These are phyloP conservation scores for Rhizophagus prolifer DNA, from an alignment of 192 early-diverging fungal species.

Conservation along the genomic window DNA sequence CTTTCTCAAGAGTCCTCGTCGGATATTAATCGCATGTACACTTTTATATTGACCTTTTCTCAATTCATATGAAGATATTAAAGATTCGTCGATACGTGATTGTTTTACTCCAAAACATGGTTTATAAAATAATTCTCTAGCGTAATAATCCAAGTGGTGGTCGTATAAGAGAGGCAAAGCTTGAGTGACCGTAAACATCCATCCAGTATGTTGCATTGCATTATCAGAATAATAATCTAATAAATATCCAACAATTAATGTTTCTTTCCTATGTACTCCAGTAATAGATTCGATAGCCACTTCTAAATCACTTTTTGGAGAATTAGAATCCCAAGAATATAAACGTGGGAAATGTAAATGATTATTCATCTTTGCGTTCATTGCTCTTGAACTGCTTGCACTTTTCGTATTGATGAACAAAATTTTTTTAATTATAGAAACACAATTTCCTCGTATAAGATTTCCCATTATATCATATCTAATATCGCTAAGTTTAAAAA, in stretches of 20 bases:
- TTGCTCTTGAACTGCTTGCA: not conserved
- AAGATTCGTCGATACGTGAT: not conserved
- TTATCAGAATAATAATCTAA: constrained; percentile 18
- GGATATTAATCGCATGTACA: not conserved
- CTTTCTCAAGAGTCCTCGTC: not conserved
- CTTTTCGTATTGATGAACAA: not conserved
- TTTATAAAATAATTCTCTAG: constrained; percentile 9
- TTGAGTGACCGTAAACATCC: constrained; percentile 7
- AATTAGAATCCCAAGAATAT: not conserved
- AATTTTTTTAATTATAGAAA: not conserved
- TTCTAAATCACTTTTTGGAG: constrained; percentile 13
- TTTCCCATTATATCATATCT: not conserved
- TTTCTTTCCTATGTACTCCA: not conserved
- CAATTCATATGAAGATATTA: not conserved
- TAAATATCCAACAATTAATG: not conserved
- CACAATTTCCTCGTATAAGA: not conserved
- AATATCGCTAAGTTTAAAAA: not conserved
- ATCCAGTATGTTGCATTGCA: constrained; percentile 10
- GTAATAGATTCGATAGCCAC: not conserved
- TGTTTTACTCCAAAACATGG: constrained; percentile 10
- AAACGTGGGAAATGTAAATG: constrained; percentile 7
- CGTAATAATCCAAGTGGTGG: not conserved
- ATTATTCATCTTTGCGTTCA: not conserved
- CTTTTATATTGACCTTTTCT: not conserved
- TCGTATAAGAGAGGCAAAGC: not conserved